Base-by-base conservation (phyloP, 2,329 filamentous ascomycete genomes). In the Colletotrichum camelliae region DNA sequence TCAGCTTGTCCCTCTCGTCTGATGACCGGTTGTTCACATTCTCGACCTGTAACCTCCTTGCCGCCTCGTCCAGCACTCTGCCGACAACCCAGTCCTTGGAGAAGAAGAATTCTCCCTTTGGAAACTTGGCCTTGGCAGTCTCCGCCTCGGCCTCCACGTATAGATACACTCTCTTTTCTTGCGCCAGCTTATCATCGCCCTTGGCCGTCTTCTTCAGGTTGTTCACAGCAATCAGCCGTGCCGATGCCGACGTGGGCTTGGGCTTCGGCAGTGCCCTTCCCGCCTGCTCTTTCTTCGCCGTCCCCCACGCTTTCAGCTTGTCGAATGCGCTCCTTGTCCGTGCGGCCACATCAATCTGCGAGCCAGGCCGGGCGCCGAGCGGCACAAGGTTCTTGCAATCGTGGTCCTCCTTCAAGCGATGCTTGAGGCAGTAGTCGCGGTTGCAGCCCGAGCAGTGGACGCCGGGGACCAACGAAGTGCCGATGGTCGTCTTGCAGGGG, bases 1-100 rank as follows among this genome's bases (percentile, higher is more conserved):
- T 88, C 78, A 99, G 83, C 84, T 94, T 94, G 75, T 96, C 93
- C 82, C 94, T 93, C 86, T 97, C 95, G 15, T 93, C 90, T 4
- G 90, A 91, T 1, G 92, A 93, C 79, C 94, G 89, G 80, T 97
- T 97, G 81, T 98, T 98, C 77, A 96, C 85, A 79, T 98, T 98
- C 81, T 94, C 90, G 10, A 97, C 92, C 85, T 96, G 94, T 75
- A 98, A 83, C 72, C 91, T 90, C 84, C 91, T 93, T 0, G 95
- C 95, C 18, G 95, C 95, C 7, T 93, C 90, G 82, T 98, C 95
- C 69, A 98, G 85, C 24, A 97, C 89, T 64, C 95, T 88, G 0
- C 97, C 97, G 1, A 98, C 91, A n/a, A 94, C 96, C 95, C 95
- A 98, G 74, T 98, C 94, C 79, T 90, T 90, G 76, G 91, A 93